phyloP scores from a whole-genome alignment of 768 basidiomycete genomes.

The Inosperma sp. region DNA sequence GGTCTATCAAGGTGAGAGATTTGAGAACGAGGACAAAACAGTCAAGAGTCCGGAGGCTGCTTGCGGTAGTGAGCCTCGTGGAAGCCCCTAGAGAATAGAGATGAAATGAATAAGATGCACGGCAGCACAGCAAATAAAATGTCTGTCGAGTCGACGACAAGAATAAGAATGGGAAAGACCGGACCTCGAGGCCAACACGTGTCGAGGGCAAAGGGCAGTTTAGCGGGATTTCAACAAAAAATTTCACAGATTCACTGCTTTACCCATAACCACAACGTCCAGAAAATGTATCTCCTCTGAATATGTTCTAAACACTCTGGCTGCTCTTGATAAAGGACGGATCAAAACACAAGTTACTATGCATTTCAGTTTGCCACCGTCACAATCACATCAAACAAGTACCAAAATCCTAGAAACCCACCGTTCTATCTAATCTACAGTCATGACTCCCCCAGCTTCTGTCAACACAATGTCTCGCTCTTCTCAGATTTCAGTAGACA shows the following conservation, averaged over 20 bases:
- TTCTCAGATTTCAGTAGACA: conserved; percentile 8
- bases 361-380: no score
- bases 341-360: conserved; percentile 6
- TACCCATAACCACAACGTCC: conserved; percentile 12
- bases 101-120: neutral
- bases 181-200: conserved; percentile 20
- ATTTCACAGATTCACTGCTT: neutral
- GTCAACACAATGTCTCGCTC: conserved; percentile 13
- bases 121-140: neutral
- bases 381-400: neutral
- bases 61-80: no score
- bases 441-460: conserved; percentile 13
- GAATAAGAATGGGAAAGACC: conserved; percentile 8
- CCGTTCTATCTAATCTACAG: conserved; percentile 7
- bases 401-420: neutral
- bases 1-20: no score
- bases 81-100: no score
- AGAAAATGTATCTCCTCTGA: conserved; percentile 11
- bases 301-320: no score
- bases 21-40: no score
- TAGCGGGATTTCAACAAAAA: neutral
- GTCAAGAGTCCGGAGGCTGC: no score
- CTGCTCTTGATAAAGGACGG: conserved; percentile 6
- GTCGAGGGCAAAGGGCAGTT: conserved; percentile 10
- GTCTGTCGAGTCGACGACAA: conserved; percentile 13